Base-by-base conservation (phyloP, 2,329 filamentous ascomycete genomes). In the Hypoxylon rubiginosum region DNA sequence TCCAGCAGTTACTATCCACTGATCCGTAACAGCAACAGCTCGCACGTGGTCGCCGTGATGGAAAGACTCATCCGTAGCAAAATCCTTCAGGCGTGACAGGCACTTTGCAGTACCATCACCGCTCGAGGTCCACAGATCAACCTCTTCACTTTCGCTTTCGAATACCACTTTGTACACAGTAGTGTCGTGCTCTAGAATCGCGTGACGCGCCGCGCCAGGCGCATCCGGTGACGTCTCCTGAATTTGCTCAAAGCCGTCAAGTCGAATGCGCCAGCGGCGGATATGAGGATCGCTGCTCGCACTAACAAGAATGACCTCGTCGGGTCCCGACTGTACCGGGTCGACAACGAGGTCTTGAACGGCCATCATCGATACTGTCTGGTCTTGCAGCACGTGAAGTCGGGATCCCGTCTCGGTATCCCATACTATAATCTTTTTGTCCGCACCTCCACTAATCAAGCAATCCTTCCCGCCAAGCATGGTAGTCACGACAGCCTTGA, bases 51-150 rank as follows among this genome's bases (percentile, higher is more conserved):
- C 94, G 1, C 94, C 93, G 77, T 99, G 96, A 58, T 85, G 80
- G 65, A 97, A 87, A 1, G 82, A 86, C 58, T 94, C 91, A 64
- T 95, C 93, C 3, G 87, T 80, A 49, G 86, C 86, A 85, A 93
- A 97, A 17, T 84, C 84, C 49, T 86, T 88, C 24, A 85, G 82
- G 56, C 94, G 85, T 0, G 90, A 85, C 8, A 97, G 85, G 72
- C 93, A 94, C 78, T 95, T 96, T 1, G 90, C 90, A 0, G 91
- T 94, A 72, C 93, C 96, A 78, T 99, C 96, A 4, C 93, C 94
- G 65, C 93, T 97, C 5, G 94, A 92, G 7, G 95, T 97, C 94
- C 94, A 98, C 13, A 97, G 81, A 72, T 97, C 92, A 32, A 86
- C 89, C 11, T 87, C 85, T 6, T 89, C 88, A 34, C 80, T 81